Evolutionary conservation across 2,329 filamentous ascomycete species (phyloP).

Genomic region (Fusarium sp.): DNA sequence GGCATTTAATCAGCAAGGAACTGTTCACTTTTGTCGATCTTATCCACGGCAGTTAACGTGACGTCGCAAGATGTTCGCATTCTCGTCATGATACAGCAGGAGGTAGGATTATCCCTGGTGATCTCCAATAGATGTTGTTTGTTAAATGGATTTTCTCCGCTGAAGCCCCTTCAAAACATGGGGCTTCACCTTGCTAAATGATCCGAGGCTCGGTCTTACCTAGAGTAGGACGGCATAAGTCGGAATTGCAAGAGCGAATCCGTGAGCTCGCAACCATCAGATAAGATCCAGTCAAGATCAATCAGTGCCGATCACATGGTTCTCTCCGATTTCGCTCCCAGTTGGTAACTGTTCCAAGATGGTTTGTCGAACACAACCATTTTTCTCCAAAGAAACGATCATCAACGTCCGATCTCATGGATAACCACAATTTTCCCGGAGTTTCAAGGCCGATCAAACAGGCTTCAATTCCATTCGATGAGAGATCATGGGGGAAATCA

Average conservation of each 20-base stretch:
- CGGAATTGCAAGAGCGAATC: constrained; percentile 40
- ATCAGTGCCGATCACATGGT: constrained; percentile 25
- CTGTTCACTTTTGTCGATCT: neutral
- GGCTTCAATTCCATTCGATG: neutral
- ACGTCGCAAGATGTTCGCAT: constrained; percentile 9
- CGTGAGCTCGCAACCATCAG: constrained; percentile 25
- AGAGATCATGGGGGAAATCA: neutral
- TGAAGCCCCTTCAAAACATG: constrained; percentile 23
- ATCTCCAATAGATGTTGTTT: constrained; percentile 22
- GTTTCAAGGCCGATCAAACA: constrained; percentile 38
- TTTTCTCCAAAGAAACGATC: neutral
- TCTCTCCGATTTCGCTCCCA: constrained; percentile 44
- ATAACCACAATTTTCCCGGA: constrained; percentile 12
- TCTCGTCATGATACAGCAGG: constrained; percentile 26
- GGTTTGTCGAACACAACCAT: neutral
- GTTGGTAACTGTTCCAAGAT: constrained; percentile 25
- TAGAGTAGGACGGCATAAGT: constrained; percentile 34
- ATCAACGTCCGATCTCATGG: constrained; percentile 5
- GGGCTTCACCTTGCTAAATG: constrained; percentile 11
- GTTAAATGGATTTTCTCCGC: constrained; percentile 23
- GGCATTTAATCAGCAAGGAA: constrained; percentile 11
- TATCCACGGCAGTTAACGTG: constrained; percentile 13
- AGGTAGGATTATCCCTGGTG: constrained; percentile 13
- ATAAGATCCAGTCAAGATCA: constrained; percentile 29
- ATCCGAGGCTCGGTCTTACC: constrained; percentile 29